Percentiles rank a stretch among this genome's conserved stretches.
Evolutionary conservation across 306 rosid species (phyloP).

Genomic region (Begonia peltatifolia): DNA sequence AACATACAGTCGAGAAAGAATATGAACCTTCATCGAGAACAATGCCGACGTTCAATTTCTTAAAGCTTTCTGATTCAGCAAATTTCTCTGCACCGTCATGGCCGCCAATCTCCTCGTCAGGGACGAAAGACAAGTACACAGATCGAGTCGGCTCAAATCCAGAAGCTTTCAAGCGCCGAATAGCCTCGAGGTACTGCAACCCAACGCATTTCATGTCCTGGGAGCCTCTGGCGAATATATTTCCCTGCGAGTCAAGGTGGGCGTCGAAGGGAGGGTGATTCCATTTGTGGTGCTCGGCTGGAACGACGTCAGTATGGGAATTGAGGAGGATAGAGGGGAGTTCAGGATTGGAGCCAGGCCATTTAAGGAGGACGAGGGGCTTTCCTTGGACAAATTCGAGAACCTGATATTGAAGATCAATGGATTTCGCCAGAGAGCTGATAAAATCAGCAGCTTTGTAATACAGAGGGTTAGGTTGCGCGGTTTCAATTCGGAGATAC

Average conservation of each 20-base stretch:
- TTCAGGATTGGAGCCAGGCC: constrained; percentile 53
- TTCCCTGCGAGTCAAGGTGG: constrained; percentile 34
- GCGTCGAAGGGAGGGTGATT: constrained; percentile 57
- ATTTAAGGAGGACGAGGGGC: constrained; percentile 61
- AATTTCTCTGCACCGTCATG: constrained; percentile 52
- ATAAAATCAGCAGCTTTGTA: constrained; percentile 43
- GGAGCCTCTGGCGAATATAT: constrained; percentile 63
- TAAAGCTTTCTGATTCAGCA: constrained; percentile 31
- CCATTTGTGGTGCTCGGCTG: constrained; percentile 60
- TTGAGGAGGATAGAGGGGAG: constrained; percentile 70
- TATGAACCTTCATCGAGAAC: constrained; percentile 76
- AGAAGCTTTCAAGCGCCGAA: constrained; percentile 39
- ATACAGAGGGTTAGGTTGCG: constrained; percentile 71
- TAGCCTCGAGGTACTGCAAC: constrained; percentile 81
- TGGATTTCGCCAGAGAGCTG: constrained; percentile 33
- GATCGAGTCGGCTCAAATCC: constrained; percentile 43
- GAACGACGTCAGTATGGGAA: constrained; percentile 90
- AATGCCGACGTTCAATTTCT: constrained; percentile 50
- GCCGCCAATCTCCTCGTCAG: constrained; percentile 92
- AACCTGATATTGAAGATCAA: constrained; percentile 54
- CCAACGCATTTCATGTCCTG: constrained; percentile 97
- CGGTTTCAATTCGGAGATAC: constrained; percentile 73
- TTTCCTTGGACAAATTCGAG: constrained; percentile 49
- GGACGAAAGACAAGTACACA: constrained; percentile 52
- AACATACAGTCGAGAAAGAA: background rate